phyloP scores from a whole-genome alignment of 1,139 yeast species.

The Chernovozyma aurita region DNA sequence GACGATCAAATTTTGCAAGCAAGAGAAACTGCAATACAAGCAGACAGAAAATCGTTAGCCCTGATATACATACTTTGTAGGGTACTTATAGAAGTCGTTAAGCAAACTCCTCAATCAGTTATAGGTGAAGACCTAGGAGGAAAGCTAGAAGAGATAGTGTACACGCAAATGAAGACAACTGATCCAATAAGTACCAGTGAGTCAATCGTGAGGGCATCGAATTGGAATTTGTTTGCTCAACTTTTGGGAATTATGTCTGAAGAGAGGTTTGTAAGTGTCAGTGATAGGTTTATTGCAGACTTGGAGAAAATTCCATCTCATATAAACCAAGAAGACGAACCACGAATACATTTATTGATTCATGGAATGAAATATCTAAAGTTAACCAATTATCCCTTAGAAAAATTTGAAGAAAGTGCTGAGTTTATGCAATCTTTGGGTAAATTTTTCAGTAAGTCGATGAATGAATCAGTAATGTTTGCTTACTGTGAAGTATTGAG shows the following conservation, averaged over 20 bases:
- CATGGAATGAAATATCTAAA: conserved; percentile 88
- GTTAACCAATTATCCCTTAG: conserved; percentile 80
- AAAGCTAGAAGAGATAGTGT: conserved; percentile 88
- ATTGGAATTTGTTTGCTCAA: conserved; percentile 91
- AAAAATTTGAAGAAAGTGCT: conserved; percentile 86
- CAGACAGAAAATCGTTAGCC: conserved; percentile 81
- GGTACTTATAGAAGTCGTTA: conserved; percentile 87
- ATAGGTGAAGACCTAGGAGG: conserved; percentile 79
- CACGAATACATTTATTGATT: conserved; percentile 68
- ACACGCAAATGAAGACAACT: conserved; percentile 81
- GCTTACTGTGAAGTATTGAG: conserved; percentile 86
- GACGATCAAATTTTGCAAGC: conserved; percentile 48
- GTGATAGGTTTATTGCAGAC: conserved; percentile 91
- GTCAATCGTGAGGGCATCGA: conserved; percentile 77
- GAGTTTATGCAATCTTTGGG: conserved; percentile 83
- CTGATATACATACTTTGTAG: conserved; percentile 89
- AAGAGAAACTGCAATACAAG: conserved; percentile 69
- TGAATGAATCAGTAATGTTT: conserved; percentile 56
- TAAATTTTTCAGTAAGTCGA: conserved; percentile 69
- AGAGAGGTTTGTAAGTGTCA: conserved; percentile 76
- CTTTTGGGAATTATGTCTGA: conserved; percentile 88
- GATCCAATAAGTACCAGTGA: conserved; percentile 66
- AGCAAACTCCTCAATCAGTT: conserved; percentile 70
- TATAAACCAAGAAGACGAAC: conserved; percentile 55
- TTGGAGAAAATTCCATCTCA: conserved; percentile 71